Evolutionary conservation across 2,329 filamentous ascomycete genomes (phyloP), one percentile per base, ranked within the genome.

Genomic region (Ophiosphaerella narmari): DNA sequence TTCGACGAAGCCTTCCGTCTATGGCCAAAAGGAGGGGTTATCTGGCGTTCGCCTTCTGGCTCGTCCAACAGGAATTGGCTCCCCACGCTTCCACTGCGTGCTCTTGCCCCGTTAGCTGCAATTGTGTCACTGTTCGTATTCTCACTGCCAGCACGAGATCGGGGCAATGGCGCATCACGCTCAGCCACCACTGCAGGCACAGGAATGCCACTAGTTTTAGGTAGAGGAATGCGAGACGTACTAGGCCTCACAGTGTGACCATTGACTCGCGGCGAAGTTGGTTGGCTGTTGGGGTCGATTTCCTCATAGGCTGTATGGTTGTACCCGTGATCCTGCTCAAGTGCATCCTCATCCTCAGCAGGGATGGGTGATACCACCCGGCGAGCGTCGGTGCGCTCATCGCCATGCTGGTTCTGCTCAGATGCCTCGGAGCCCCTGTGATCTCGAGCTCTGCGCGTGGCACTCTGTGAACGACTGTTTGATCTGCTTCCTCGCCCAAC

Each of bases 151-250:
- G 79, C 78, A 42, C 82, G 75, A 46, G 79, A 82, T 50, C 91
- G 84, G 46, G 81, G 76, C 38, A 87, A 78, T 18, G 85, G 86
- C 21, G 84, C 86, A 62, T 91, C 88, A 56, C 91, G 84, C 59
- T 93, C 91, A 39, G 90, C 78, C 56, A 87, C 84, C 42, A 88
- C 84, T 43, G 82, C 73, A 2, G 89, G 83, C 50, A 95, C 86
- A 9, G 91, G 91, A 16, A 85, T 82, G 2, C 89, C 88, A 68
- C 90, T 96, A 12, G 83, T 78, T 63, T 90, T 92, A 26, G 91
- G 86, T 33, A 97, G 81, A 1, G 94, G 94, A 68, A 99, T 97
- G 46, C 90, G 86, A 38, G 93, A 96, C 3, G 82, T 77, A 75
- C 83, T 77, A 26, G 77, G 76, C 48, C 77, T 66, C 34, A 65